phyloP scores from a whole-genome alignment of 2,329 filamentous ascomycete species.

The Cadophora gregata region DNA sequence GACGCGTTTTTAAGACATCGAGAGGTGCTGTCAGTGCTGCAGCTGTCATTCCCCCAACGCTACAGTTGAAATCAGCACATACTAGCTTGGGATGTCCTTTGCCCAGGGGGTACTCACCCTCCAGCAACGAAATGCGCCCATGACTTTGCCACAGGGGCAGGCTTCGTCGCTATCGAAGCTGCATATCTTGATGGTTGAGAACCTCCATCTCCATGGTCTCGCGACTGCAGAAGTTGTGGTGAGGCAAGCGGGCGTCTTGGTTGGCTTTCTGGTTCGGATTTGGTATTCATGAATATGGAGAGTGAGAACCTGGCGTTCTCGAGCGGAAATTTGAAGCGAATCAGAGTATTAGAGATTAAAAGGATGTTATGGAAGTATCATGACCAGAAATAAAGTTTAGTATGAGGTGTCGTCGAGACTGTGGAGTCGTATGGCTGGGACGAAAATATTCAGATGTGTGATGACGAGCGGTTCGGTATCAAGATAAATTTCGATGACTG shows the following conservation, averaged over 20 bases:
- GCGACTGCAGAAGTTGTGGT: slow-evolving; percentile 58
- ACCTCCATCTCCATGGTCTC: slow-evolving; percentile 64
- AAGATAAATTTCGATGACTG: slow-evolving; percentile 18
- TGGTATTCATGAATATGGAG: slow-evolving; percentile 42
- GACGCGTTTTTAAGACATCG: slow-evolving; percentile 89
- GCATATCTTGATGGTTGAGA: slow-evolving; percentile 51
- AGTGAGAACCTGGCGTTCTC: slow-evolving; percentile 32
- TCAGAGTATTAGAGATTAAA: slow-evolving; percentile 14
- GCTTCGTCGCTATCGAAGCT: slow-evolving; percentile 45
- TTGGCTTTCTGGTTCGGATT: slow-evolving; percentile 28
- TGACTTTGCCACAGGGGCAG: slow-evolving; percentile 69
- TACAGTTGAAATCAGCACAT: slow-evolving; percentile 47
- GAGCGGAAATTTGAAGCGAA: slow-evolving; percentile 2
- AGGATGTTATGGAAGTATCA: slow-evolving; percentile 18
- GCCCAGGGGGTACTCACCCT: slow-evolving; percentile 64
- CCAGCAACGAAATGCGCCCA: slow-evolving; percentile 93
- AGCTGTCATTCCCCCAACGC: slow-evolving; percentile 87
- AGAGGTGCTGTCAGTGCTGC: slow-evolving; percentile 93
- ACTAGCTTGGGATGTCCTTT: neutral
- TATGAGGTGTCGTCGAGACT: slow-evolving; percentile 8
- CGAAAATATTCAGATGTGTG: slow-evolving; percentile 11
- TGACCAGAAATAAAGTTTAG: slow-evolving; percentile 11
- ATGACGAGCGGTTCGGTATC: slow-evolving; percentile 17
- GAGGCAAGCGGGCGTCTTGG: slow-evolving; percentile 27
- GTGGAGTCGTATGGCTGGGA: neutral